Conservation (phyloP, 2,329 filamentous ascomycete species). For the Pseudocercospora crystallina region DNA sequence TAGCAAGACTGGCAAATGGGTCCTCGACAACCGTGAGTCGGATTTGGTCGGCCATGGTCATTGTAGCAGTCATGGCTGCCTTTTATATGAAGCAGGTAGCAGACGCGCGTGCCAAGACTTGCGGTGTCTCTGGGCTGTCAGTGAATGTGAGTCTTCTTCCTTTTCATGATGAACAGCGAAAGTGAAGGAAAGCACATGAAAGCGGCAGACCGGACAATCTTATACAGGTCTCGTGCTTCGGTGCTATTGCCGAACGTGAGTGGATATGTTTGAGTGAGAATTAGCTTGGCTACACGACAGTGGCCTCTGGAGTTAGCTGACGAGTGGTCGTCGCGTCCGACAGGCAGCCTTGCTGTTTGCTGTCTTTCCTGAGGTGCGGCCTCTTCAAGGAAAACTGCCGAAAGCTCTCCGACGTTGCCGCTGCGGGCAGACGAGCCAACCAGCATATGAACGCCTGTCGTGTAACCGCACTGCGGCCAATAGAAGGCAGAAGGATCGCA, state of each 20-base stretch:
- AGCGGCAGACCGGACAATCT: neutral
- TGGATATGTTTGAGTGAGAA: constrained; percentile 3
- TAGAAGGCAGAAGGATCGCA: neutral
- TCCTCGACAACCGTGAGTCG: no score
- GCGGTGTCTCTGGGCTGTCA: no score
- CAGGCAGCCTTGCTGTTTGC: constrained; percentile 14
- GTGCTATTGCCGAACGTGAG: neutral
- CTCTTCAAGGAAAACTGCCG: no score
- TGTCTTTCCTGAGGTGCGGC: neutral
- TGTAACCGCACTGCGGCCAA: constrained; percentile 2
- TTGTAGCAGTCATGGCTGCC: no score
- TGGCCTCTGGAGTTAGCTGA: no score
- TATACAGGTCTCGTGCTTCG: neutral
- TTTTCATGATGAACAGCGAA: neutral
- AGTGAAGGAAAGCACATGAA: neutral
- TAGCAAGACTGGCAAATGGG: neutral
- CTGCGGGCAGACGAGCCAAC: constrained; percentile 1
- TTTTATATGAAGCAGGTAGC: neutral
- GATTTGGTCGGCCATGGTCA: no score
- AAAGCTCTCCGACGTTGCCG: no score
- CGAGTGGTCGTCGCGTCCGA: neutral
- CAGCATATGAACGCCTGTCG: constrained; percentile 1
- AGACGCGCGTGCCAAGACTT: no score
- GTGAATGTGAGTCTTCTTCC: no score
- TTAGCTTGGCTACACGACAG: neutral